Base-by-base conservation (phyloP, 495 filamentous ascomycete genomes). In the Talaromyces wortmannii region DNA sequence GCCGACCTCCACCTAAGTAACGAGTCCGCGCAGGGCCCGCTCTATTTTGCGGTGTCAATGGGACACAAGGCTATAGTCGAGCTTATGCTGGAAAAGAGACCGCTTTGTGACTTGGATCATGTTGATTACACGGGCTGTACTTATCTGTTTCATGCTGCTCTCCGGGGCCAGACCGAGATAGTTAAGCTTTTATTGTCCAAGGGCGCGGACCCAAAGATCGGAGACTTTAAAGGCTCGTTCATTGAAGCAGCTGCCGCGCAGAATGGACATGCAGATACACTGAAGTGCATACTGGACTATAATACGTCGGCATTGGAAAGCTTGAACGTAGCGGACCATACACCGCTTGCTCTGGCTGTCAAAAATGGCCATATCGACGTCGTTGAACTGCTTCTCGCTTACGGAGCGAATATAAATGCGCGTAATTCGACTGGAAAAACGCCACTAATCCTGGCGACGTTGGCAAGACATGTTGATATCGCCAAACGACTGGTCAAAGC, bases 401-500 rank as follows among this genome's bases (percentile, higher is more conserved):
- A 13, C 13, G 36, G 36, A 2, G 36, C 5, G 13, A 40, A 40
- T 40, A 2, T 40, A 13, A 40, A 40, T 5, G 5, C 36, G 5
- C 36, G 2, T 2, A 40, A 40, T 40, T 8, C 36, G 36, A 40
- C 36, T 8, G 51, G 50, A 5, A 17, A 55, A 15, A 65, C 66
- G n/a, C 63, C 67, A 3, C 46, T 67, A 5, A 52, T 52, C 13
- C 59, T 56, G 42, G 67, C 67, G 13, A 55, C 57, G 17, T 51
- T 46, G 44, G 17, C 50, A 11, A 64, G 64, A 16, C 59, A 71
- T 29, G 49, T 36, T 8, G 58, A 55, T 5, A 53, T 60, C 30
- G 56, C 64, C 6, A 31, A 32, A 7, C 12, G 59, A 15, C 55
- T 71, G 2, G 45, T 68, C 5, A 11, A 62, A 7, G 33, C 56